A percentile compares a stretch with the other conserved stretches of the same genome.
These are phyloP conservation scores for Pseudofabraea citricarpa DNA, from an alignment of 2,329 filamentous ascomycete species.

Conservation along the genomic window DNA sequence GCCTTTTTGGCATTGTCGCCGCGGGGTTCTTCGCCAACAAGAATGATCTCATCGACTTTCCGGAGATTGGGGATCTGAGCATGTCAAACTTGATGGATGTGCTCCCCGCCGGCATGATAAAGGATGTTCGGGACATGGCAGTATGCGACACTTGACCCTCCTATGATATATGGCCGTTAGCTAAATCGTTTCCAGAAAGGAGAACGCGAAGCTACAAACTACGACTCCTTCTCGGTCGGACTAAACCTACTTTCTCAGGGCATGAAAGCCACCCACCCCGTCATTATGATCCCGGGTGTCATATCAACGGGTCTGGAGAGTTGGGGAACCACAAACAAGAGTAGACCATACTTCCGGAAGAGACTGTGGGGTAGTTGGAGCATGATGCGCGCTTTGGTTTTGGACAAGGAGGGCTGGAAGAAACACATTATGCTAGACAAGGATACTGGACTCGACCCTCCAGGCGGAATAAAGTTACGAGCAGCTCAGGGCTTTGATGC, in stretches of 20 bases:
- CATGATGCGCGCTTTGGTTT: constrained; percentile 93
- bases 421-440: constrained; percentile 96
- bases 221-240: constrained; percentile 91
- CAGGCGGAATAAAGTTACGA: constrained; percentile 74
- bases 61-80: constrained; percentile 65
- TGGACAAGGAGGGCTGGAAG: constrained; percentile 95
- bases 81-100: constrained; percentile 85
- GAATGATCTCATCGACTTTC: constrained; percentile 84
- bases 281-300: constrained; percentile 96
- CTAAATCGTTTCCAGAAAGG: constrained; percentile 57
- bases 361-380: constrained; percentile 97
- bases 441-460: constrained; percentile 83
- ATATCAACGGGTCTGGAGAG: constrained; percentile 96
- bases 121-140: constrained; percentile 80
- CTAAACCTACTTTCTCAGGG: constrained; percentile 78
- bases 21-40: constrained; percentile 86
- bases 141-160: no score
- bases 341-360: constrained; percentile 88
- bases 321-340: constrained; percentile 85
- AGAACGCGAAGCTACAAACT: constrained; percentile 82
- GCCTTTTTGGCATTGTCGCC: constrained; percentile 82
- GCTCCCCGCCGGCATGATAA: constrained; percentile 78
- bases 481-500: constrained; percentile 97
- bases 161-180: no score
- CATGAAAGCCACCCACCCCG: constrained; percentile 74